Base-by-base conservation (phyloP, 805 yeast species). In the Helenozyma baotianmanensis region DNA sequence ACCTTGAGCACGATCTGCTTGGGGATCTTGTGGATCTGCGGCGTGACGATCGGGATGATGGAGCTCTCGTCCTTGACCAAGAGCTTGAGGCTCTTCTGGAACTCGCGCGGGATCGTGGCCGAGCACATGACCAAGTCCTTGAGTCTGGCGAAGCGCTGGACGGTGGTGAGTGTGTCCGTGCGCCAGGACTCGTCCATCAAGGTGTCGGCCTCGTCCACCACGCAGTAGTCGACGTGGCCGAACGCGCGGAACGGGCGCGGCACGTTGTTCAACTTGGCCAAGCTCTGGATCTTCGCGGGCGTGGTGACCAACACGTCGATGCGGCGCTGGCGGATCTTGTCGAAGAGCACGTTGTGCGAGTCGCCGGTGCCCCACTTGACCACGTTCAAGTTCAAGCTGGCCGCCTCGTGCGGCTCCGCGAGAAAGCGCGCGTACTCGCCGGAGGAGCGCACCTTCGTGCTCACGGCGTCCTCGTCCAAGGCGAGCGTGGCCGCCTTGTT, bases 161-260 rank as follows among this genome's bases (percentile, higher is more conserved):
- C 60, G 1, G 76, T 72, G 2, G 64, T 56, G 40, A 76, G 70
- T 2, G 96, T 84, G 30, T 76, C 79, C 16, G 70, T 70, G 9
- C 79, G 56, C 72, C 88, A 89, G 0, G 92, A 80, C 32, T 76
- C 74, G 53, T 89, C 95, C 78, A 89, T 71, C 35, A 90, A 62
- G 0, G 96, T 83, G 58, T 90, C 98, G 0, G 98, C 97, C 57
- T 90, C 98, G 54, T 90, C 98, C 10, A 84, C 74, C 2, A 85
- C 90, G 27, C 82, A 67, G 49, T 72, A 81, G 17, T 69, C 67
- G 4, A 81, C 76, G 10, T 62, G 54, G 28, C 56, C 56, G 39
- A 75, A 62, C 15, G 61, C 48, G 23, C 68, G 55, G 40, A 58
- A 64, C 4, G 57, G 71, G 43, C 38, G 47, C 30, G 51, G 40